Base-by-base conservation (phyloP, 176 grass and related monocot genomes). In the Oryza brachyantha region DNA sequence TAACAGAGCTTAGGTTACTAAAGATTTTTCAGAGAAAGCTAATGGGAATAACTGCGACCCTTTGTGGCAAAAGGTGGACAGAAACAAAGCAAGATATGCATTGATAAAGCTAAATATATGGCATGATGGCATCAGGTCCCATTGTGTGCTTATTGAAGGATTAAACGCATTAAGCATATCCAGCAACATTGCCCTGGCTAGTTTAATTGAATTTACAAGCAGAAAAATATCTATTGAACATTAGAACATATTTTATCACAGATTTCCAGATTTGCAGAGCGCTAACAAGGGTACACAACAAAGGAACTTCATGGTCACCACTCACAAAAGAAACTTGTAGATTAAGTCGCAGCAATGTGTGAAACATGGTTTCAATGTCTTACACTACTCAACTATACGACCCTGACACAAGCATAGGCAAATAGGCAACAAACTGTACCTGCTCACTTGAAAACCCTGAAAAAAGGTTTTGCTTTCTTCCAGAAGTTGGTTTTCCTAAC, bases 401-500 rank as follows among this genome's bases (percentile, higher is more conserved):
- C 61, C 10, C 5, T 31, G 21, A 45, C 24, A 86, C 41, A 66
- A 43, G 52, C 29, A 21, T 13, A 78, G 37, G 26, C 29, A 89
- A 89, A 73, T 17, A 72, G 64, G 24, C n/a, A 74, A 72, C 41
- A 43, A 40, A 28, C 10, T 76, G 76, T 88, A 97, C 93, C 88
- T 97, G 90, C 12, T 79, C 83, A 81, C 57, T 82, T 63, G 50
- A 65, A 77, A 72, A 66, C 37, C 64, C 83, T 87, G 66, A 32
- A 69, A 84, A 78, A 64, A 61, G 48, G 58, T 71, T 81, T 13
- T 43, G 31, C 65, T 57, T 92, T 87, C 84, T 81, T 42, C 73
- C 71, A 70, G 89, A 86, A 80, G 85, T 74, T 27, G 91, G 78
- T 80, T 94, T 92, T 59, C 89, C 87, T 72, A 98, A 94, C 73